phyloP scores from a whole-genome alignment of 73 alveolate species.

The Effrenium voratum region DNA sequence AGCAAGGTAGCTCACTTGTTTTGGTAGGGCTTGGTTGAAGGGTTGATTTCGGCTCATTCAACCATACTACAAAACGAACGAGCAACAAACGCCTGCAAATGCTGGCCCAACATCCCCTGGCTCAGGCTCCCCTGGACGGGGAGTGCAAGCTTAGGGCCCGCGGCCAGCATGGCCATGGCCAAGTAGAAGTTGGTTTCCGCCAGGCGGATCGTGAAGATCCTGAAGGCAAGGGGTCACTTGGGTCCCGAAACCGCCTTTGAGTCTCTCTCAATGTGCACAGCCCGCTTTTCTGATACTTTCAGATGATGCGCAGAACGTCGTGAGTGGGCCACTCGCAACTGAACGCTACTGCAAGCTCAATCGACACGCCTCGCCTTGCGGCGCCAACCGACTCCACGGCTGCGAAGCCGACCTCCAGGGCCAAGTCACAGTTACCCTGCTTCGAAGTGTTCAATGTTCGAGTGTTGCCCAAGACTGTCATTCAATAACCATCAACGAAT shows the following conservation, averaged over 20 bases:
- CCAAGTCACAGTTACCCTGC: too few species aligned
- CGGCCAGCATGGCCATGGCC: constrained; percentile 68
- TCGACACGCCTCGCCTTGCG: neutral
- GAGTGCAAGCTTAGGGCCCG: too few species aligned
- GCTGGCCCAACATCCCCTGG: too few species aligned
- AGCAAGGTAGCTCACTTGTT: too few species aligned
- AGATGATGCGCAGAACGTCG: neutral
- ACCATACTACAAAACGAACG: too few species aligned
- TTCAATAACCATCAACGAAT: too few species aligned
- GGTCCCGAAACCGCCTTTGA: neutral
- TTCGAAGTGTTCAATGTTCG: neutral
- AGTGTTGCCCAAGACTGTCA: neutral
- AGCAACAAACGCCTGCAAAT: too few species aligned
- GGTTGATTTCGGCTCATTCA: too few species aligned
- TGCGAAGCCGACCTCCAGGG: neutral
- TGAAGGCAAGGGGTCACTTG: neutral
- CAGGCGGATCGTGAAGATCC: constrained; percentile 22
- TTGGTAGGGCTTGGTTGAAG: too few species aligned
- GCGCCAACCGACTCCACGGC: neutral
- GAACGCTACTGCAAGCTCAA: neutral
- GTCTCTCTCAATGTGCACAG: neutral
- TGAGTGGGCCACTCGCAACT: neutral
- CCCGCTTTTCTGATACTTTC: neutral
- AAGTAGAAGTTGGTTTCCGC: constrained; percentile 15
- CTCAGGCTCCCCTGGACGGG: too few species aligned